Percentiles rank a stretch among this genome's conserved stretches.
These are phyloP conservation scores for Macrophomina tecta DNA, from an alignment of 2,329 filamentous ascomycete species.

Conservation along the genomic window DNA sequence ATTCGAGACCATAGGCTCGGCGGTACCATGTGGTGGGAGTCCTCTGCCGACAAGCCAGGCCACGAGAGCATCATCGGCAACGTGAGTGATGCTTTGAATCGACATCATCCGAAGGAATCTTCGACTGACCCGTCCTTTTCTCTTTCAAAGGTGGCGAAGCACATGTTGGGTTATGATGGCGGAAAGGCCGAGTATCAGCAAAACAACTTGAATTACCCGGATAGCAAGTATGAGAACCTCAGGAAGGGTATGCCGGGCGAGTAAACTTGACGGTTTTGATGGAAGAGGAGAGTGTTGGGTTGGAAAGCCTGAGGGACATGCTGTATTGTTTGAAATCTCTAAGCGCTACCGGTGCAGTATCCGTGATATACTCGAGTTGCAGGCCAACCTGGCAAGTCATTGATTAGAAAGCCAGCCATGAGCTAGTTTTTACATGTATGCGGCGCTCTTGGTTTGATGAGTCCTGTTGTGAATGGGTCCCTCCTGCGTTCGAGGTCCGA, in stretches of 20 bases:
- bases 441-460: no score
- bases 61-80: conserved; percentile 66
- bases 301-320: background rate
- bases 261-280: conserved; percentile 15
- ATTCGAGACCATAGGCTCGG: conserved; percentile 70
- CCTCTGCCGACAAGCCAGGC: conserved; percentile 73
- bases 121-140: conserved; percentile 3
- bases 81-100: conserved; percentile 35
- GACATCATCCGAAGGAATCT: background rate
- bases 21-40: conserved; percentile 98
- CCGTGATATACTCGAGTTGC: background rate
- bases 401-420: background rate
- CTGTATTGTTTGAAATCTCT: background rate
- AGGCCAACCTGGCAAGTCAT: background rate
- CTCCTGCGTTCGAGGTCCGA: no score
- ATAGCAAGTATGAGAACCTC: conserved; percentile 61
- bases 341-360: background rate
- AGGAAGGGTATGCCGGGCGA: conserved; percentile 49
- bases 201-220: conserved; percentile 60
- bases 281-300: background rate
- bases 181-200: conserved; percentile 52
- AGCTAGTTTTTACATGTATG: no score
- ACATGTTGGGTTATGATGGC: conserved; percentile 47
- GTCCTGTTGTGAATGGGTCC: no score
- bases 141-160: conserved; percentile 40